Conservation (phyloP, 352 stramenopile species). For the Phytophthora ohioensis region DNA sequence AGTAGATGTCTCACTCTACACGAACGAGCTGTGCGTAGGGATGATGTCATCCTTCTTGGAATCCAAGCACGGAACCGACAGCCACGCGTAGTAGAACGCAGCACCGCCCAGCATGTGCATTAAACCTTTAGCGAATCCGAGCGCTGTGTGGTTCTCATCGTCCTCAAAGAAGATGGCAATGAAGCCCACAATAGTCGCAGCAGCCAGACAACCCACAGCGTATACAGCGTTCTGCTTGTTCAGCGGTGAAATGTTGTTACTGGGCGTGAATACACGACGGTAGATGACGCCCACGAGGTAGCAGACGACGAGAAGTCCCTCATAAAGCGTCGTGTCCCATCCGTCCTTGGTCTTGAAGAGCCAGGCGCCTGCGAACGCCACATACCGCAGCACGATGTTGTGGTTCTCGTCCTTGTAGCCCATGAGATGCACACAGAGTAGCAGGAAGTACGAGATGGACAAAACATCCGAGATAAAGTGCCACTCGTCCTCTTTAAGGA, state of each 20-base stretch:
- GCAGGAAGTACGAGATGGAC: slow-evolving; percentile 85
- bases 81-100: slow-evolving; percentile 83
- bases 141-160: slow-evolving; percentile 48
- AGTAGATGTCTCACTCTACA: slow-evolving; percentile 37
- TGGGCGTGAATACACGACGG: slow-evolving; percentile 55
- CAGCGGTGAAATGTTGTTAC: slow-evolving; percentile 60
- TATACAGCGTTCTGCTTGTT: slow-evolving; percentile 64
- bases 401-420: slow-evolving; percentile 81
- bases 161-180: slow-evolving; percentile 60
- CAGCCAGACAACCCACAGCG: slow-evolving; percentile 53
- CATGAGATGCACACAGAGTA: slow-evolving; percentile 89
- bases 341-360: slow-evolving; percentile 89
- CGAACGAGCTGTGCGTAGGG: slow-evolving; percentile 65
- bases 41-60: slow-evolving; percentile 88
- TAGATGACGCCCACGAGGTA: slow-evolving; percentile 71
- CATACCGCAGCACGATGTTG: slow-evolving; percentile 88
- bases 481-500: slow-evolving; percentile 81
- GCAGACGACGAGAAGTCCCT: slow-evolving; percentile 65
- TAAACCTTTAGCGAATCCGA: slow-evolving; percentile 69
- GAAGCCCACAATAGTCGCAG: slow-evolving; percentile 53
- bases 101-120: slow-evolving; percentile 76
- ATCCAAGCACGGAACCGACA: slow-evolving; percentile 78
- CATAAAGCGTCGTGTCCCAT: slow-evolving; percentile 77
- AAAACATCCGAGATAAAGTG: slow-evolving; percentile 91
- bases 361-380: slow-evolving; percentile 85